Base-by-base conservation (phyloP, 2,329 filamentous ascomycete genomes). In the Gaeumannomyces sp. region DNA sequence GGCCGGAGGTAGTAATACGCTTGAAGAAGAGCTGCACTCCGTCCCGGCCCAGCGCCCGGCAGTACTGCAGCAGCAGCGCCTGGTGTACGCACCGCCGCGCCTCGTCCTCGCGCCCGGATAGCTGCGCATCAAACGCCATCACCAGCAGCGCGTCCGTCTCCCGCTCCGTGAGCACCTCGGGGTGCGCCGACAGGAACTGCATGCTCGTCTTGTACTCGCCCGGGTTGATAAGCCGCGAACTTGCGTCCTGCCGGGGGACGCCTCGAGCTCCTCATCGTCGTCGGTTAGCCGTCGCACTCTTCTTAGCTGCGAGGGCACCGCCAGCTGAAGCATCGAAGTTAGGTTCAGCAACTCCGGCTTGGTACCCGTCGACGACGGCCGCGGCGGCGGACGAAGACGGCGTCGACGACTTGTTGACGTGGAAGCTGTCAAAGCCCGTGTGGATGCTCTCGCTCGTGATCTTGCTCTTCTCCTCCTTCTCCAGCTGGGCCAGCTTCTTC, bases 11-110 rank as follows among this genome's bases (percentile, higher is more conserved):
- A 28, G 91, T 95, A 75, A 99, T 93, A 65, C 94, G 90, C 79
- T 95, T 96, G 85, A 99, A 99, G 82, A 99, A 99, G 35, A 98
- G 79, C 7, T 87, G 85, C 11, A 97, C 93, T 28, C 94, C 94
- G 71, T 98, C 92, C 69, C 86, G 87, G 67, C 94, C 93, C 8
- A 99, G 83, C 58, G 92, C 89, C 13, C 94, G 87, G 78, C 95
- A 99, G 80, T 99, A 99, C 76, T 99, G 95, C 57, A 99, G 80
- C 16, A 99, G 82, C 22, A 98, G 82, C 3, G 90, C 94, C 75
- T 98, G 93, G 77, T 99, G 95, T 28, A 99, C 93, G 76, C 89
- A 97, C 75, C 94, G 91, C 61, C 89, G 86, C 4, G 92, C 88
- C 69, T 89, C 86, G n/a, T 91, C 89, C 64, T 89, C 86, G 69